Base-by-base conservation (phyloP, 192 early-diverging fungal genomes). In the Chytriomyces hyalinus region DNA sequence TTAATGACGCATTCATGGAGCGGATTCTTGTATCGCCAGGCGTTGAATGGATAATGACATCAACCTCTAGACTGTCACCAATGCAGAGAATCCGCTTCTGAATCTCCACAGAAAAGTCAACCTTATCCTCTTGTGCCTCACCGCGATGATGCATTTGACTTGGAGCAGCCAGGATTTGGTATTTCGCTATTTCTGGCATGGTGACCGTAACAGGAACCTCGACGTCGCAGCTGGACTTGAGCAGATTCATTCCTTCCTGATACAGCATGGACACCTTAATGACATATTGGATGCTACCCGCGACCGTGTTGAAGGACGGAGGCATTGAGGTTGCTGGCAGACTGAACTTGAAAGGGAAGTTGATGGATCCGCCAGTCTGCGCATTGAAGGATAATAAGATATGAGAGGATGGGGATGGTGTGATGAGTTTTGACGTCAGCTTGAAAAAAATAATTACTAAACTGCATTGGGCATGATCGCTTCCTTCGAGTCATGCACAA, bases 171-270 rank as follows among this genome's bases (percentile, higher is more conserved):
- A 80, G 65, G 10, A 80, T 49, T 11, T 57, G 46, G 10, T 60
- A 10, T 28, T 57, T 65, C 0, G 78, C 69, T 22, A 50, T 17
- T 26, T 75, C 71, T 20, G 78, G 78, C 72, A 80, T 75, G 36
- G 5, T 17, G 22, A 80, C 53, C 6, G 13, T 68, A 26, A 80
- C 65, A 11, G 78, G 78, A 43, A 75, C 49, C 17, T 75, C 72
- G 51, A 80, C 13, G 8, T 80, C 78, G 28, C 15, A 20, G 44
- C 15, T 24, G 10, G 72, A 61, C 47, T 80, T 80, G 11, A 80
- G 20, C 20, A 80, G 64, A 43, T 80, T 80, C 71, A 80, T 64
- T 28, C 69, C 62, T 17, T 80, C 78, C 47, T 80, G 78, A 53
- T 67, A 80, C 48, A 73, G 28, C 45, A 80, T 61, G 8, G 66